Evolutionary conservation across 306 rosid genomes (phyloP).

Genomic region (Casuarina glauca): DNA sequence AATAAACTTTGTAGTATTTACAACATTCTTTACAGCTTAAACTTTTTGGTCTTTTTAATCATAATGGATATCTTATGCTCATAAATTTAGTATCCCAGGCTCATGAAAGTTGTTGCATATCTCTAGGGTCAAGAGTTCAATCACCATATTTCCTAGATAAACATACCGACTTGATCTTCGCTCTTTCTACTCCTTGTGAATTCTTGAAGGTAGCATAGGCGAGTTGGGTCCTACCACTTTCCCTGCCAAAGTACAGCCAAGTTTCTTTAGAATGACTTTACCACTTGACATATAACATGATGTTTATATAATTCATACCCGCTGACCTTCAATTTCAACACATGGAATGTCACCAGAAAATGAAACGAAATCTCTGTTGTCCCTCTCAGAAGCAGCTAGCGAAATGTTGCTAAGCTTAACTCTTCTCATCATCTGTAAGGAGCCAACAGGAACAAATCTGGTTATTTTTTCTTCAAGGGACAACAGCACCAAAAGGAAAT

Average conservation of each 20-base stretch:
- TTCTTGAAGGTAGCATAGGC: slow-evolving; percentile 85
- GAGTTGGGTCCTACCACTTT: slow-evolving; percentile 63
- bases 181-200: slow-evolving; percentile 76
- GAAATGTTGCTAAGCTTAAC: slow-evolving; percentile 80
- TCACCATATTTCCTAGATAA: slow-evolving; percentile 35
- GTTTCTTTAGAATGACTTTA: slow-evolving; percentile 24
- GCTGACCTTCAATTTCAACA: slow-evolving; percentile 77
- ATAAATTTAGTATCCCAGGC: not conserved
- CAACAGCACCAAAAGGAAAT: not conserved
- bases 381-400: slow-evolving; percentile 44
- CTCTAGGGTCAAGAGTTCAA: not conserved
- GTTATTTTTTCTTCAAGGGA: slow-evolving; percentile 1
- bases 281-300: slow-evolving; percentile 10
- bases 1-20: not conserved
- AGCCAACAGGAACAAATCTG: slow-evolving; percentile 24
- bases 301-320: slow-evolving; percentile 8
- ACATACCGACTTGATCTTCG: slow-evolving; percentile 70
- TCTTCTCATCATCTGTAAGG: slow-evolving; percentile 66
- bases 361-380: slow-evolving; percentile 79
- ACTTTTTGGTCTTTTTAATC: not conserved
- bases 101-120: not conserved
- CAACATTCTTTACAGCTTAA: not conserved
- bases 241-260: slow-evolving; percentile 41
- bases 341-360: slow-evolving; percentile 73
- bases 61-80: not conserved